phyloP scores from a whole-genome alignment of 768 basidiomycete genomes.

The Lactarius trivialis region DNA sequence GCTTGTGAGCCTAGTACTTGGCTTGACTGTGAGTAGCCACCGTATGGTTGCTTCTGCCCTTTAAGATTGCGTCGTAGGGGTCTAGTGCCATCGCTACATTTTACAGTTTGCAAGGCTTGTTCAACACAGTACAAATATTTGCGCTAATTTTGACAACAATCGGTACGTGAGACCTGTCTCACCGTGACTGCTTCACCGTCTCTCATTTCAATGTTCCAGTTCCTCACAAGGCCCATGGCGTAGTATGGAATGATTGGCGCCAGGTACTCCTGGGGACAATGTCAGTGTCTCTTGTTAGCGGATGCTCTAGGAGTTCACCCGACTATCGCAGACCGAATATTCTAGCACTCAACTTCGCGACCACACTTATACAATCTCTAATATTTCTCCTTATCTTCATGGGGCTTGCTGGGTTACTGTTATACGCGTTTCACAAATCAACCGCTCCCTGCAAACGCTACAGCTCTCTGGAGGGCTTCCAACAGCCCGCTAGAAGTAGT shows the following conservation, averaged over 20 bases:
- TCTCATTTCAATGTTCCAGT: conserved; percentile 32
- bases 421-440: conserved; percentile 53
- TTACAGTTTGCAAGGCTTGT: conserved; percentile 64
- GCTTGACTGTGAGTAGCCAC: conserved; percentile 42
- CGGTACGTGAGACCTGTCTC: conserved; percentile 32
- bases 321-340: conserved; percentile 52
- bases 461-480: conserved; percentile 48
- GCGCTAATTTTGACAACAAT: conserved; percentile 63
- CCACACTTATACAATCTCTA: conserved; percentile 51
- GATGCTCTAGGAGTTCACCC: background rate
- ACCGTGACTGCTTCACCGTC: background rate
- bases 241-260: conserved; percentile 44
- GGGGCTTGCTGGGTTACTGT: conserved; percentile 42
- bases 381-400: conserved; percentile 56
- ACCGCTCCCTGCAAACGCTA: conserved; percentile 45
- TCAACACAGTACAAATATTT: conserved; percentile 65
- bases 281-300: conserved; percentile 34
- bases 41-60: background rate
- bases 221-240: conserved; percentile 32
- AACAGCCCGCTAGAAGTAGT: conserved; percentile 36
- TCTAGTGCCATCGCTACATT: conserved; percentile 62
- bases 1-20: conserved; percentile 43
- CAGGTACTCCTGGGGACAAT: conserved; percentile 61
- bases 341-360: conserved; percentile 66
- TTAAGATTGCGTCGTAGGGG: conserved; percentile 38